phyloP scores from a whole-genome alignment of 2,329 filamentous ascomycete species.

The Fusarium begoniae region DNA sequence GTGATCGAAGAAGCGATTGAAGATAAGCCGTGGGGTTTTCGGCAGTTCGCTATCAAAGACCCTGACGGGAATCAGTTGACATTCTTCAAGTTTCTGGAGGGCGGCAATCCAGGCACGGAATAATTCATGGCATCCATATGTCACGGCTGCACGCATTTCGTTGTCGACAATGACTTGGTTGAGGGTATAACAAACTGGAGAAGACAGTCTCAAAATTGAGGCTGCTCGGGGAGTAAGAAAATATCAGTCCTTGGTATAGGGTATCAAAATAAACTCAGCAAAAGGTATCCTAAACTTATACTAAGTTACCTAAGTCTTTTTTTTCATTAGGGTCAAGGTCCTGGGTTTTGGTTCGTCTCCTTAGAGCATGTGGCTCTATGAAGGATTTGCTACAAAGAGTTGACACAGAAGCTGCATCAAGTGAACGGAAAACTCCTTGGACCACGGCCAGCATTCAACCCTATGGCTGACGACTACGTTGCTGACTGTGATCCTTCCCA shows the following conservation, averaged over 20 bases:
- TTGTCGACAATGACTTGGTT: background rate
- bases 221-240: background rate
- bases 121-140: background rate
- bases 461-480: background rate
- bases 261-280: background rate
- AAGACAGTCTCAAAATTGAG: background rate
- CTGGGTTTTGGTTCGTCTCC: background rate
- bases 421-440: background rate
- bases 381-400: background rate
- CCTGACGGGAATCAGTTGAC: slow-evolving; percentile 25
- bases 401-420: background rate
- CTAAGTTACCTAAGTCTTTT: background rate
- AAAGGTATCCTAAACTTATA: background rate
- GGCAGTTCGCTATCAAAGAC: slow-evolving; percentile 28
- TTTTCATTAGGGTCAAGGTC: background rate
- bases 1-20: slow-evolving; percentile 16
- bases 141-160: background rate
- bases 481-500: slow-evolving; percentile 5
- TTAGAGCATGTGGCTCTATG: background rate
- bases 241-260: background rate
- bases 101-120: slow-evolving; percentile 19
- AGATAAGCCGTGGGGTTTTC: slow-evolving; percentile 26
- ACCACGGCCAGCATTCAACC: background rate
- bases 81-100: slow-evolving; percentile 31
- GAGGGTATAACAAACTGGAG: background rate